These are phyloP conservation scores for Anethum foeniculum DNA, from an alignment of 140 eudicot genomes.

Conservation along the genomic window DNA sequence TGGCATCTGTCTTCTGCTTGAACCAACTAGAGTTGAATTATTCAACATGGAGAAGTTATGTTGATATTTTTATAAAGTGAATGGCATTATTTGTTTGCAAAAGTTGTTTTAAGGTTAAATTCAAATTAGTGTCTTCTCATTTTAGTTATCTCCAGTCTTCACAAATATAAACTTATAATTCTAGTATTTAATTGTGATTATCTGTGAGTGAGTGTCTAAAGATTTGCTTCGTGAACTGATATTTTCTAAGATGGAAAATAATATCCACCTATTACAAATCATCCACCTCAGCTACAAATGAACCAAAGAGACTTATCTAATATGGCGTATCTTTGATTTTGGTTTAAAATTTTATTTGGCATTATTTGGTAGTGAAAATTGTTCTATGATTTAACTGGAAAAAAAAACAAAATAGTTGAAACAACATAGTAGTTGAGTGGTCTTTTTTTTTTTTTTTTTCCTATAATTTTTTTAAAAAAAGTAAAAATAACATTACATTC, in stretches of 20 bases:
- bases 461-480: no score
- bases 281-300: neutral
- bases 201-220: neutral
- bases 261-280: neutral
- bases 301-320: neutral
- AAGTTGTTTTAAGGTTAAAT: neutral
- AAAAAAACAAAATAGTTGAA: neutral
- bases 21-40: neutral
- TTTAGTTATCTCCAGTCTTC: neutral
- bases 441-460: neutral
- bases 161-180: neutral
- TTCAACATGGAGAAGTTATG: neutral
- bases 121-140: neutral
- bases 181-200: neutral
- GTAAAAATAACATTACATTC: neutral
- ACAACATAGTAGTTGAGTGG: neutral
- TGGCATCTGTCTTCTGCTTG: neutral
- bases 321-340: neutral
- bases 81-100: neutral
- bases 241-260: neutral
- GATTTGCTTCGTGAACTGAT: neutral
- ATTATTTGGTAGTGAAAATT: neutral
- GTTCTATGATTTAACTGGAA: neutral
- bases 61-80: neutral
- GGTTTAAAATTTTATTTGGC: neutral